These are phyloP conservation scores for Beauveria sp. DNA, from an alignment of 2,329 filamentous ascomycete genomes.

Conservation along the genomic window DNA sequence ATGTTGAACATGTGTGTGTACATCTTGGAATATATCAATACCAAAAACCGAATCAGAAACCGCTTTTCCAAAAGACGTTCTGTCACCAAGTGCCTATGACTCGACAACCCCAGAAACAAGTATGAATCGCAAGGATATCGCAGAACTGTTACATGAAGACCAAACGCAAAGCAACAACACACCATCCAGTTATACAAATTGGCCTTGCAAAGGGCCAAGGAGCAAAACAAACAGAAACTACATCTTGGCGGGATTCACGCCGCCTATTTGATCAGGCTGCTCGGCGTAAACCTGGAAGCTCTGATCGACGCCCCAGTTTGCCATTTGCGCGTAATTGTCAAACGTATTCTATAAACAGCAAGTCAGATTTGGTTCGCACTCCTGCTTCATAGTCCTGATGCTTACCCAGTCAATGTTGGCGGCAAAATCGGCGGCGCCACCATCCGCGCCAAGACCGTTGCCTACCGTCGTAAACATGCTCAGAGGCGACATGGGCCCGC, in stretches of 20 bases:
- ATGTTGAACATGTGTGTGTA: not conserved
- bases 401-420: constrained; percentile 54
- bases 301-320: constrained; percentile 44
- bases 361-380: constrained; percentile 17
- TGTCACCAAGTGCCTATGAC: not conserved
- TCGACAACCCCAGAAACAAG: not conserved
- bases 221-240: not conserved
- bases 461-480: constrained; percentile 44
- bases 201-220: not conserved
- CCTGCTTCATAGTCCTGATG: not conserved
- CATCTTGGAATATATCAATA: not conserved
- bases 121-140: not conserved
- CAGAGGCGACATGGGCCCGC: constrained; percentile 35
- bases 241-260: constrained; percentile 3
- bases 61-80: not conserved
- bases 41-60: not conserved
- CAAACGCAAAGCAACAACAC: not conserved
- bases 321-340: constrained; percentile 48
- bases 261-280: constrained; percentile 12
- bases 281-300: constrained; percentile 43
- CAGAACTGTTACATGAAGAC: not conserved
- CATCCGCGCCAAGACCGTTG: constrained; percentile 15
- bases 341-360: constrained; percentile 38
- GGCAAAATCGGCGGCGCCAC: constrained; percentile 33
- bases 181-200: not conserved